Base-by-base conservation (phyloP, 2,329 filamentous ascomycete genomes). In the Trichoderma semiorbis region DNA sequence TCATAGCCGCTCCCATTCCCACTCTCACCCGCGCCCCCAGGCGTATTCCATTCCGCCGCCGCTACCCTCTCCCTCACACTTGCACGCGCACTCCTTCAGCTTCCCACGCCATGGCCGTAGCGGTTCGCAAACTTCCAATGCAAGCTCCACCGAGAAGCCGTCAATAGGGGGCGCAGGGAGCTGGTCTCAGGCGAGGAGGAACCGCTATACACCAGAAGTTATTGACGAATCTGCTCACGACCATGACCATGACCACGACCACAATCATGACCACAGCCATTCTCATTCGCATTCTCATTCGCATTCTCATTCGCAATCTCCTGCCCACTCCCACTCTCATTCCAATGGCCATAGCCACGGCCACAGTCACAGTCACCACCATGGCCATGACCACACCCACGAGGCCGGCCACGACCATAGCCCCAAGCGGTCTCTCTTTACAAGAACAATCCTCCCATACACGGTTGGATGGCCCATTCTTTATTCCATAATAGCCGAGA, bases 401-500 rank as follows among this genome's bases (percentile, higher is more conserved):
- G 69, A 74, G 34, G 72, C 76, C 70, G 76, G 81, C 7, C 80
- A 84, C 61, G 78, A 82, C 12, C 80, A 83, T 64, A 82, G 84
- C 71, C 81, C 81, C 12, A 82, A 86, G 61, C 86, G 89, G 53
- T 97, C 94, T 0, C 85, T 83, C 61, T 85, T 97, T 50, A 97
- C 95, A 0, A 88, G 86, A 16, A 87, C 91, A 70, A 80, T 98
- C 4, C 85, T 98, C n/a, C 86, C 87, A 0, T 86, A 88, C 69
- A 91, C 91, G 12, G 87, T 91, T 63, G 85, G 86, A 30, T 93
- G 91, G 79, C 95, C 95, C 0, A 86, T 98, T 39, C 78, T 98
- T 21, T 91, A 98, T 78, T 92, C 93, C 68, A 94, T 99, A 72
- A 83, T 99, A 77, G 89, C 91, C 16, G 95, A 98, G 78, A 94